Base-by-base conservation (phyloP, 305 asterid species). In the Caryopteris hybrid region DNA sequence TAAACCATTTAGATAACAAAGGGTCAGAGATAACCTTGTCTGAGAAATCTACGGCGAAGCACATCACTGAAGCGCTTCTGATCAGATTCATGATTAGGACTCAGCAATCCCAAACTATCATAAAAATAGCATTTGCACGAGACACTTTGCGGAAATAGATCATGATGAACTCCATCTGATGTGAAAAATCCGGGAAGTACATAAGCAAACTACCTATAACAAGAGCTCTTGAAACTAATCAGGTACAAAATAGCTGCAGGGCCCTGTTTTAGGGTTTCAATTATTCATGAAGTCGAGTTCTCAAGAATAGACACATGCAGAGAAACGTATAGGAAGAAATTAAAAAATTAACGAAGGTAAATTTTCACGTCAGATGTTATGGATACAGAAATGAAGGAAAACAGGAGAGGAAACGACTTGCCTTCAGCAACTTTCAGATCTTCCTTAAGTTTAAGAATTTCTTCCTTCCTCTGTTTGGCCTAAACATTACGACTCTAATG, bases 101-200 rank as follows among this genome's bases (percentile, higher is more conserved):
- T 83, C 41, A 73, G 76, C 54, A 78, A 74, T 66, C 95, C 94
- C 87, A 88, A 73, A 78, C 79, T 75, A 80, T 91, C 91, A 66
- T 82, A 91, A 88, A 91, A 95, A 81, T 88, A 89, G 88, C 99
- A 95, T 70, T 86, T 95, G 88, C 99, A 95, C 21, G 87, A 74
- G 50, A 82, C 85, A 69, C 73, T 75, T 74, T 76, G 84, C 12
- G 97, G 97, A 85, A 84, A 88, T 63, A 86, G 74, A 73, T 88
- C 99, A 29, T 70, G 86, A 68, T 84, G 90, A 71, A 83, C 61
- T 34, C 92, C 91, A 72, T 87, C 99, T 94, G 79, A 51, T 41
- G 29, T 16, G 73, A 52, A 46, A 71, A 68, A 80, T 22, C 29
- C 59, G 60, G 50, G 3, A 47, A 43, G 22, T 52, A n/a, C 22